A percentile compares a stretch with the other conserved stretches of the same genome.
Evolutionary conservation across 768 basidiomycete species (phyloP).

Genomic region (Termitomyces sp.): DNA sequence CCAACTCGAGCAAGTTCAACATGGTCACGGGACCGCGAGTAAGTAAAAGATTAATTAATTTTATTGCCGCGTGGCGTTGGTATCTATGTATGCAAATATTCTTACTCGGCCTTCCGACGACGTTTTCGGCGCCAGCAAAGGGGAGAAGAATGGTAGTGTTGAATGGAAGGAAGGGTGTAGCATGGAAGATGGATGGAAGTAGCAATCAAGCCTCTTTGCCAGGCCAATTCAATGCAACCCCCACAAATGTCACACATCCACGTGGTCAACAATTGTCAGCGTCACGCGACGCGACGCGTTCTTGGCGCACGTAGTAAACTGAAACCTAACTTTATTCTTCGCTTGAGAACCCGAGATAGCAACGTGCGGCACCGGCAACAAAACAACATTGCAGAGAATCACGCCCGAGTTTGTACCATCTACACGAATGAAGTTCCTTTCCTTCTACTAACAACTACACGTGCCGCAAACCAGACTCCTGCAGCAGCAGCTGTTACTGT

Average conservation of each 20-base stretch:
- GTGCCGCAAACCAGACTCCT: background rate
- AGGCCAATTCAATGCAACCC: background rate
- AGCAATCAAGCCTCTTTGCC: too few relatives aligned
- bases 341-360: too few relatives aligned
- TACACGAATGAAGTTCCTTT: background rate
- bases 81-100: background rate
- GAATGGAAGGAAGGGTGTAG: too few relatives aligned
- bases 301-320: too few relatives aligned
- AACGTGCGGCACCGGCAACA: too few relatives aligned
- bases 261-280: background rate
- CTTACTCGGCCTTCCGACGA: too few relatives aligned
- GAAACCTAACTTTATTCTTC: too few relatives aligned
- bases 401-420: too few relatives aligned
- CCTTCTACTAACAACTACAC: background rate
- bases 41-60: background rate
- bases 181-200: too few relatives aligned
- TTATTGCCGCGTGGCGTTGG: background rate
- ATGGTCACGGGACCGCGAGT: slow-evolving; percentile 15
- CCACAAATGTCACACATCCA: background rate
- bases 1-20: background rate
- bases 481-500: background rate
- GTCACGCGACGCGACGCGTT: slow-evolving; percentile 4
- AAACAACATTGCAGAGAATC: too few relatives aligned
- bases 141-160: too few relatives aligned
- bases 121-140: too few relatives aligned